These are phyloP conservation scores for Paecilomyces sp. DNA, from an alignment of 2,329 filamentous ascomycete species.

Conservation along the genomic window DNA sequence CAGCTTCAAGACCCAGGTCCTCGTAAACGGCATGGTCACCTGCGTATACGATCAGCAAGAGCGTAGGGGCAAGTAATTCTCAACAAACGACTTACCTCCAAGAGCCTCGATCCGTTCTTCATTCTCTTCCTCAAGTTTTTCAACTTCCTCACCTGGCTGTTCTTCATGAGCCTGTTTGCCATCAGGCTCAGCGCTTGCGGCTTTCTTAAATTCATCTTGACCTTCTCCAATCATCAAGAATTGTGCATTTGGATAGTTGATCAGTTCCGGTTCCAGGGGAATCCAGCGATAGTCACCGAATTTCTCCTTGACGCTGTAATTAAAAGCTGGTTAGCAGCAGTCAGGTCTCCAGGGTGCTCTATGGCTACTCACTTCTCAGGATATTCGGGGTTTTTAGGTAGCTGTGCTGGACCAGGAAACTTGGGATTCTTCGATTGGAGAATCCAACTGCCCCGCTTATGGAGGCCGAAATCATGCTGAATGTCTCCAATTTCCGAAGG, in stretches of 20 bases:
- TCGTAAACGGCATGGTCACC: constrained; percentile 55
- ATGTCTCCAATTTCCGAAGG: constrained; percentile 63
- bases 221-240: constrained; percentile 67
- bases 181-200: constrained; percentile 23
- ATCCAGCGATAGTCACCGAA: constrained; percentile 70
- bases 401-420: constrained; percentile 56
- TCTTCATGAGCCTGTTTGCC: constrained; percentile 50
- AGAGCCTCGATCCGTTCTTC: constrained; percentile 57
- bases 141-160: constrained; percentile 62
- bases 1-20: constrained; percentile 51
- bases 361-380: constrained; percentile 54
- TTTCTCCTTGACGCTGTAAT: constrained; percentile 56
- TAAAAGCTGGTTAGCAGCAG: constrained; percentile 8
- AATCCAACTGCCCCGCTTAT: constrained; percentile 66
- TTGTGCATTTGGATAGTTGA: constrained; percentile 69
- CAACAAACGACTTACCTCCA: constrained; percentile 34
- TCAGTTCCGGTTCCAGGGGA: constrained; percentile 62
- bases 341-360: constrained; percentile 2
- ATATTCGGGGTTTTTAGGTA: constrained; percentile 62
- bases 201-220: constrained; percentile 26
- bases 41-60: constrained; percentile 13
- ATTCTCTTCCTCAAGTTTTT: constrained; percentile 70
- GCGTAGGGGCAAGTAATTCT: not conserved
- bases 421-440: constrained; percentile 75
- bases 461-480: constrained; percentile 67